Evolutionary conservation across 2,329 filamentous ascomycete species (phyloP).

Genomic region (Pyricularia grisea): DNA sequence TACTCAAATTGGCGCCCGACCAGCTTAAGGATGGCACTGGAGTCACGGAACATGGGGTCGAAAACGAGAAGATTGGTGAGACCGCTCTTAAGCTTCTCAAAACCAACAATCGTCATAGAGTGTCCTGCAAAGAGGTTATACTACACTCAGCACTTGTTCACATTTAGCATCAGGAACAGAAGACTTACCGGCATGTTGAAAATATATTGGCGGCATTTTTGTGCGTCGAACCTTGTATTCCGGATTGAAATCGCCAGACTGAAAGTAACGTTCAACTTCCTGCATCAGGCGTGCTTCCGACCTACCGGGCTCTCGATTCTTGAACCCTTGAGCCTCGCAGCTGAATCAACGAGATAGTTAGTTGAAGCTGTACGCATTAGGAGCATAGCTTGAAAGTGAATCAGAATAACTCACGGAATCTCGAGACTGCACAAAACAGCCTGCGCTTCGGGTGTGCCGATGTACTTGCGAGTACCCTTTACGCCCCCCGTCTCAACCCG

Average conservation of each 20-base stretch:
- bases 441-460: conserved; percentile 84
- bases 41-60: conserved; percentile 73
- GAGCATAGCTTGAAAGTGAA: neutral
- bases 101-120: conserved; percentile 80
- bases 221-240: conserved; percentile 61
- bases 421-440: conserved; percentile 64
- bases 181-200: conserved; percentile 64
- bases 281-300: conserved; percentile 51
- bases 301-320: conserved; percentile 33
- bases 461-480: conserved; percentile 84
- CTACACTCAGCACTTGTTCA: neutral
- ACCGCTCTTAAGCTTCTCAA: conserved; percentile 61
- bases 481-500: conserved; percentile 80
- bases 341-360: conserved; percentile 21
- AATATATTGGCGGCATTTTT: conserved; percentile 72
- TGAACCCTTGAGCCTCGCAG: conserved; percentile 54
- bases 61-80: conserved; percentile 69
- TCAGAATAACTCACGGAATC: conserved; percentile 44
- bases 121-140: conserved; percentile 45
- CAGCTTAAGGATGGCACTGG: conserved; percentile 51
- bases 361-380: neutral
- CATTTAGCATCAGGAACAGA: neutral
- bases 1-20: conserved; percentile 35
- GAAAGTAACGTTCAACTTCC: conserved; percentile 68
- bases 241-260: conserved; percentile 37